Evolutionary conservation across 805 yeast genomes (phyloP), one percentile per base, ranked within the genome.

Genomic region (Helenozyma baotianmanensis): DNA sequence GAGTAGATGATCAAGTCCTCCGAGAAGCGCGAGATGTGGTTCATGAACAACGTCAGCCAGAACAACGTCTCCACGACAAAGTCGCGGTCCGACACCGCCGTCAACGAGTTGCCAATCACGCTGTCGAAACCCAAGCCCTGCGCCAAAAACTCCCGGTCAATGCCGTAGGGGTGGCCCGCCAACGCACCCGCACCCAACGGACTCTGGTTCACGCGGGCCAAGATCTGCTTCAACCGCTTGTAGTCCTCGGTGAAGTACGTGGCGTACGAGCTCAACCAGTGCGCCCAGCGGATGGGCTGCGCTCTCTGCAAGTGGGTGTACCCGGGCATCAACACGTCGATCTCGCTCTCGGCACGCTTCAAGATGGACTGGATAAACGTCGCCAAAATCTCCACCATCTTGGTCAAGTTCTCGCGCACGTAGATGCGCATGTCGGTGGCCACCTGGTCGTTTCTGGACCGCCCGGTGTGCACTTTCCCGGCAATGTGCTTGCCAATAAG

Each of bases 251-350:
- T 76, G 61, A 92, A 82, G 56, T 89, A 92, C 2, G 98, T 90
- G 23, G 96, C 97, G 54, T 92, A 90, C 57, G 87, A 80, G 47
- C 90, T 78, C 46, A 92, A 70, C 96, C 97, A 90, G 59, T 92
- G 99, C 1, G 97, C 72, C 99, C 99, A 92, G 65, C 99, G 78
- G 54, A 92, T 92, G n/a, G 99, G 99, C 64, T 89, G 99, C 2
- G 97, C 97, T 59, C 96, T 83, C 71, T 92, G 98, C 57, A 92
- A 70, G 66, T 92, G 99, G 10, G 99, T 92, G 68, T 92, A 92
- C 27, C 99, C 99, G 9, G 99, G 99, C 97, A 92, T 92, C 54
- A 92, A 72, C 13, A 82, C 83, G 49, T 83, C 95, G 39, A 92
- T 84, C 64, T 92, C 99, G 21, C 71, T 57, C 51, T 77, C 81